Percentiles rank a stretch among this genome's conserved stretches.
Conservation (phyloP, 163 green algal genomes). For the Prototheca cutis region DNA sequence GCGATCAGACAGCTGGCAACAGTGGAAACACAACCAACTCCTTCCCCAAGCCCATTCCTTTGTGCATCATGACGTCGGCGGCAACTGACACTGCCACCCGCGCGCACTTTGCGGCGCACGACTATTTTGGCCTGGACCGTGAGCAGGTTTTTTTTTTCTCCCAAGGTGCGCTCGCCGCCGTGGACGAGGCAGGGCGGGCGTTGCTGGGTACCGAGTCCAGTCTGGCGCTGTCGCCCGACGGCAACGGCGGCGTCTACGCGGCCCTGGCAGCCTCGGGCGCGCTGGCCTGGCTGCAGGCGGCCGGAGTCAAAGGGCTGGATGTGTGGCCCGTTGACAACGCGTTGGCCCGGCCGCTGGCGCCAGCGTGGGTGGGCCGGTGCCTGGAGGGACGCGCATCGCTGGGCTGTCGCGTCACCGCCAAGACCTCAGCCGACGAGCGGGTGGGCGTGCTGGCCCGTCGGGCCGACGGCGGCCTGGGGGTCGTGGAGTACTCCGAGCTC, state of each 20-base stretch:
- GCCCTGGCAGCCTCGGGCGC: conserved; percentile 47
- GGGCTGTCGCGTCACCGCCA: conserved; percentile 62
- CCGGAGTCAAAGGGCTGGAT: conserved; percentile 74
- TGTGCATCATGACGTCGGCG: conserved; percentile 89
- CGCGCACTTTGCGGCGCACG: conserved; percentile 58
- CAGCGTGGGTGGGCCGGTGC: neutral
- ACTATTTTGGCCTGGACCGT: conserved; percentile 59
- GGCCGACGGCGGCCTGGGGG: conserved; percentile 28
- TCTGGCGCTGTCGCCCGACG: conserved; percentile 75
- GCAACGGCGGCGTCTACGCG: conserved; percentile 91
- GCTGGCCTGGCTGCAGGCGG: conserved; percentile 48
- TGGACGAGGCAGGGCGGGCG: conserved; percentile 66
- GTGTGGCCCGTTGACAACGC: conserved; percentile 90
- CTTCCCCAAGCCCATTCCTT: conserved; percentile 40
- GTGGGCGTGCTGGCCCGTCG: conserved; percentile 73
- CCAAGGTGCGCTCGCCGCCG: conserved; percentile 64
- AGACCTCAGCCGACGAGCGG: conserved; percentile 73
- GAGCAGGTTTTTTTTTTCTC: conserved; percentile 78
- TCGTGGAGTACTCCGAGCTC: conserved; percentile 86
- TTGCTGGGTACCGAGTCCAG: conserved; percentile 51
- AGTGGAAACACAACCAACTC: neutral
- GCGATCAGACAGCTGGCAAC: neutral
- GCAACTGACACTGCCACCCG: conserved; percentile 74
- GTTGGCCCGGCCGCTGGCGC: conserved; percentile 29
- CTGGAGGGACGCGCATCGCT: neutral